Evolutionary conservation across 441 rosid genomes (phyloP).

Genomic region (Sinapis alba): DNA sequence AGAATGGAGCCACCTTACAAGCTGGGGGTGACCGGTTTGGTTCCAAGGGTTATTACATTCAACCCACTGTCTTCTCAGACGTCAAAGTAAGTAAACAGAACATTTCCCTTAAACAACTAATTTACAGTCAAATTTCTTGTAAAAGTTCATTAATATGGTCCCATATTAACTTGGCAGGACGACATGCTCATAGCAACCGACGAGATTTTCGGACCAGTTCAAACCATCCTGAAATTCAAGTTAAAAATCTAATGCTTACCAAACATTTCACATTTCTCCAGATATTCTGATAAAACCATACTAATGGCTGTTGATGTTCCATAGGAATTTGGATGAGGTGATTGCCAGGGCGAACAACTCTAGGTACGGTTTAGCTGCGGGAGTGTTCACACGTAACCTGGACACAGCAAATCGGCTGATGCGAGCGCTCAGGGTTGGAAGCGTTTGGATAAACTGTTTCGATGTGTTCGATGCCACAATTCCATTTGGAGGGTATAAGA

Average conservation of each 20-base stretch:
- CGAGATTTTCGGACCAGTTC: conserved; percentile 94
- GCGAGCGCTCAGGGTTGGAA: conserved; percentile 62
- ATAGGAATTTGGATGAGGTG: conserved; percentile 71
- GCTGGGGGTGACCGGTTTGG: conserved; percentile 79
- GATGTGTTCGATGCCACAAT: conserved; percentile 60
- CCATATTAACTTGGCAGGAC: conserved; percentile 46
- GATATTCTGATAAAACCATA: neutral
- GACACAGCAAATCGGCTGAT: conserved; percentile 67
- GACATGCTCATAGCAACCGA: conserved; percentile 83
- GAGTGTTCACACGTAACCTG: conserved; percentile 65
- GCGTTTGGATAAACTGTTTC: conserved; percentile 72
- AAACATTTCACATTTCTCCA: neutral
- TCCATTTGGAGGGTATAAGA: conserved; percentile 87
- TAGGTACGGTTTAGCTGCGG: conserved; percentile 64
- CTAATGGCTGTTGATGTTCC: conserved; percentile 18
- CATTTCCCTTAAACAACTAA: neutral
- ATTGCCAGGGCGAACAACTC: conserved; percentile 60
- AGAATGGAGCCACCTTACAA: conserved; percentile 80
- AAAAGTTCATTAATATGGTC: neutral
- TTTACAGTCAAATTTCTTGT: neutral
- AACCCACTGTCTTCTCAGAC: conserved; percentile 90
- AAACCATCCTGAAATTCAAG: conserved; percentile 80
- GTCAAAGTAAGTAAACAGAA: conserved; percentile 54
- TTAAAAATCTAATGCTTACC: conserved; percentile 22
- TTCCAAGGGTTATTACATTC: conserved; percentile 69